phyloP scores from a whole-genome alignment of 2,329 filamentous ascomycete genomes.

The Endoconidiophora polonica region DNA sequence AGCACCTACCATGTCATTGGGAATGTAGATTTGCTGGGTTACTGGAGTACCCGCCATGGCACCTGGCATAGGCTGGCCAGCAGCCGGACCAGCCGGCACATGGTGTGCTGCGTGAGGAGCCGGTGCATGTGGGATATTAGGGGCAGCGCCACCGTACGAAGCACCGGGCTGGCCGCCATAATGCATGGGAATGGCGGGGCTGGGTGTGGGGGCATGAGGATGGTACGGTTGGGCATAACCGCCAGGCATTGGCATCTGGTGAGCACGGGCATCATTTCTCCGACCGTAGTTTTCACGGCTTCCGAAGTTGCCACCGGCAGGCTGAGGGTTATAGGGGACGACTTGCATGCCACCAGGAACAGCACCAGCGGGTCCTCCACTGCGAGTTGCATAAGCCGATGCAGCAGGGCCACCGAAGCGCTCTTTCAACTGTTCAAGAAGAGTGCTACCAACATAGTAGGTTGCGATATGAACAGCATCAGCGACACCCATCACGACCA shows the following conservation, averaged over 20 bases:
- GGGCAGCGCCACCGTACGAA: slow-evolving; percentile 59
- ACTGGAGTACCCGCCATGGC: slow-evolving; percentile 46
- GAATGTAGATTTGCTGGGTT: slow-evolving; percentile 97
- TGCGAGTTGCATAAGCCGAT: slow-evolving; percentile 93
- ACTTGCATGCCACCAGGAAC: slow-evolving; percentile 98
- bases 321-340: slow-evolving; percentile 91
- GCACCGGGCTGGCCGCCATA: slow-evolving; percentile 59
- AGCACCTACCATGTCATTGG: slow-evolving; percentile 97
- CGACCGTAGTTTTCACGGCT: slow-evolving; percentile 71
- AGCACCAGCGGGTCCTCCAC: slow-evolving; percentile 79
- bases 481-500: slow-evolving; percentile 92
- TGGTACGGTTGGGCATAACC: slow-evolving; percentile 60
- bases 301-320: slow-evolving; percentile 71
- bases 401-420: slow-evolving; percentile 89
- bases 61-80: slow-evolving; percentile 56
- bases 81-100: slow-evolving; percentile 26
- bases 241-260: slow-evolving; percentile 58
- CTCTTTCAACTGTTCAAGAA: slow-evolving; percentile 92
- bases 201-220: slow-evolving; percentile 44
- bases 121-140: slow-evolving; percentile 56
- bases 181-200: slow-evolving; percentile 52
- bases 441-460: slow-evolving; percentile 96
- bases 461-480: slow-evolving; percentile 98
- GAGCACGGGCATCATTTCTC: slow-evolving; percentile 54
- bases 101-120: slow-evolving; percentile 40